Conservation (phyloP, 441 rosid genomes). For the Oxalis stricta region DNA sequence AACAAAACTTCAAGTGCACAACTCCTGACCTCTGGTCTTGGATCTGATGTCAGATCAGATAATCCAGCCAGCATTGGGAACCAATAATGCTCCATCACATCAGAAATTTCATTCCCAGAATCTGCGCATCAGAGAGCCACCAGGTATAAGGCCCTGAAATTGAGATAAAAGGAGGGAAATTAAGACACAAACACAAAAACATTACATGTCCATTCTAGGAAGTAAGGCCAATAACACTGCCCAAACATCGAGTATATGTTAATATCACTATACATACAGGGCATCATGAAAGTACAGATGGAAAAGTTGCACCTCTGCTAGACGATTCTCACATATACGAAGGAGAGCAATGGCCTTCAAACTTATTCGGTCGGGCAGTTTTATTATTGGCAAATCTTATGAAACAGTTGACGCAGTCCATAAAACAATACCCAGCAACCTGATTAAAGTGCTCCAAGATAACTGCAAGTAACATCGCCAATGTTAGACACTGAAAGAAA, state of each 20-base stretch:
- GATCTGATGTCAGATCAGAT: conserved; percentile 92
- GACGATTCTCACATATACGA: conserved; percentile 98
- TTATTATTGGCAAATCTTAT: conserved; percentile 97
- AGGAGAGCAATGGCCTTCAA: conserved; percentile 99
- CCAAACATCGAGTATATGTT: no score
- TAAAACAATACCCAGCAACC: conserved; percentile 97
- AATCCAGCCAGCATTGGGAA: conserved; percentile 99
- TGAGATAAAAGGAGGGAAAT: conserved; percentile 7
- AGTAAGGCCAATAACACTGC: no score
- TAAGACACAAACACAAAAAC: no score
- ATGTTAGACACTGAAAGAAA: conserved; percentile 18
- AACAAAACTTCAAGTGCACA: conserved; percentile 97
- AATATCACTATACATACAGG: no score
- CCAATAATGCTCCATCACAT: conserved; percentile 98
- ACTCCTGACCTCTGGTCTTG: conserved; percentile 90
- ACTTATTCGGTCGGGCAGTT: conserved; percentile 86
- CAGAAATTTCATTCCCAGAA: conserved; percentile 45
- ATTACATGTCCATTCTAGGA: no score
- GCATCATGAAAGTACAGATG: no score
- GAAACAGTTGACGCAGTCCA: conserved; percentile 99
- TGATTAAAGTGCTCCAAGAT: conserved; percentile 97
- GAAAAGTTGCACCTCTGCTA: conserved; percentile 69
- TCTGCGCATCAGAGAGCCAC: conserved; percentile 77
- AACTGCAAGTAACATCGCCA: conserved; percentile 58
- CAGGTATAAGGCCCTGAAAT: conserved; percentile 88